phyloP scores from a whole-genome alignment of 345 rosid species.

The Gossypium longicalyx region DNA sequence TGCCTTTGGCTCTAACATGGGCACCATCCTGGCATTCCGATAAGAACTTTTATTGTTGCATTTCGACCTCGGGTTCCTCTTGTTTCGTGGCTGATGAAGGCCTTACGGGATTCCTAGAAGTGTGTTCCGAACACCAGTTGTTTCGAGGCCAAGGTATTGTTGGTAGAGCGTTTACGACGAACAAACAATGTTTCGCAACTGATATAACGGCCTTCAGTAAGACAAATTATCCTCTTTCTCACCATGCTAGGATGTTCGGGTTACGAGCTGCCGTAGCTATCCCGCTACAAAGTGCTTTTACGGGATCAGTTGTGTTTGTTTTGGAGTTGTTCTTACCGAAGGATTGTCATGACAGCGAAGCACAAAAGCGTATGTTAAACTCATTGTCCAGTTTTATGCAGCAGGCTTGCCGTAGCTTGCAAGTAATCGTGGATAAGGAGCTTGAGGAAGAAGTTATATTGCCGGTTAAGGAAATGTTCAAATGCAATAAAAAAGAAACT shows the following conservation, averaged over 20 bases:
- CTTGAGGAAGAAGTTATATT: conserved; percentile 41
- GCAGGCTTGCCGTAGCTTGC: conserved; percentile 46
- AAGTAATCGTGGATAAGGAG: conserved; percentile 48
- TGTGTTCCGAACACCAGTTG: conserved; percentile 83
- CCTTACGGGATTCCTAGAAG: conserved; percentile 46
- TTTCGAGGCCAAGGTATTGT: conserved; percentile 70
- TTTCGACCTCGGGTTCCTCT: conserved; percentile 64
- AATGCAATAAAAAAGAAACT: conserved; percentile 17
- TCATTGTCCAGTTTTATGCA: conserved; percentile 42
- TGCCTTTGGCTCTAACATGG: conserved; percentile 87
- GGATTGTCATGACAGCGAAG: conserved; percentile 41
- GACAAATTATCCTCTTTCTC: conserved; percentile 74
- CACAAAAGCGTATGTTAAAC: conserved; percentile 44
- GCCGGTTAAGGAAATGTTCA: conserved; percentile 29
- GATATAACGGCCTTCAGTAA: conserved; percentile 61
- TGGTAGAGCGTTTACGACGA: conserved; percentile 57
- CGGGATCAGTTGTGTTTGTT: conserved; percentile 56
- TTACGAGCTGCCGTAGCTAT: conserved; percentile 70
- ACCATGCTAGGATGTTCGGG: conserved; percentile 77
- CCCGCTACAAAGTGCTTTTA: conserved; percentile 47
- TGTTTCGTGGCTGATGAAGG: conserved; percentile 47
- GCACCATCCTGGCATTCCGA: conserved; percentile 62
- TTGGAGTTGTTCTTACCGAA: conserved; percentile 80
- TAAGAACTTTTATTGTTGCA: conserved; percentile 49
- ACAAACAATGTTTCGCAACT: conserved; percentile 57